phyloP scores from a whole-genome alignment of 2,329 filamentous ascomycete species.

The Magnaporthiopsis incrustans region DNA sequence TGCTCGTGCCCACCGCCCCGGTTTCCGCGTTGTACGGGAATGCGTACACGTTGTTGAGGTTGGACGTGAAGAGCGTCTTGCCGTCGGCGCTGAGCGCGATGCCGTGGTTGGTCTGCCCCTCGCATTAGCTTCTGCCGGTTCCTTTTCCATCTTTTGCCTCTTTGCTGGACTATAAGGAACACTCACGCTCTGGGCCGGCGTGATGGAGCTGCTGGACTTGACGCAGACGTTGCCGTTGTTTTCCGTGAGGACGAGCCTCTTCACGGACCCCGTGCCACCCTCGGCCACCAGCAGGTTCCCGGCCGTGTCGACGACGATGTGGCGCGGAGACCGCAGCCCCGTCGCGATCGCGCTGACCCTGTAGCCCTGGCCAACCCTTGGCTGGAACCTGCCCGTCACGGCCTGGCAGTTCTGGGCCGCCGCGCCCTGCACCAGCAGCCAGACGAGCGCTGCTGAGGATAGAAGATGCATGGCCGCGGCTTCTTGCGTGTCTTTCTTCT shows the following conservation, averaged over 20 bases:
- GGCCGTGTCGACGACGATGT: constrained; percentile 10
- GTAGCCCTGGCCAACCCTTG: constrained; percentile 15
- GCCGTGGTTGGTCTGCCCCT: constrained; percentile 33
- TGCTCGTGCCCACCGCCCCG: constrained; percentile 32
- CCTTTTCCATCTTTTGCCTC: too few species aligned
- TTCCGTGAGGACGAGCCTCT: constrained; percentile 31
- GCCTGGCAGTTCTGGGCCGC: constrained; percentile 11
- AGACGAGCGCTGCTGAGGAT: constrained; percentile 3
- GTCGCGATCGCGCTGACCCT: constrained; percentile 13
- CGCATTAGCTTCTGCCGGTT: too few species aligned
- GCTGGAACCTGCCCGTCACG: constrained; percentile 13
- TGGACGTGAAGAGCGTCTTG: constrained; percentile 43
- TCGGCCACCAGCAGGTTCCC: constrained; percentile 7
- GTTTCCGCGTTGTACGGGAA: constrained; percentile 50
- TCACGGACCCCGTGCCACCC: constrained; percentile 17
- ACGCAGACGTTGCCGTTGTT: constrained; percentile 29
- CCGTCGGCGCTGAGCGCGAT: constrained; percentile 38
- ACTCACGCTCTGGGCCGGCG: constrained; percentile 8
- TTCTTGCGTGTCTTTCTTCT: neutral
- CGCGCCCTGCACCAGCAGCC: constrained; percentile 8
- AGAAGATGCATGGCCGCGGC: neutral
- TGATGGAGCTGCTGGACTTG: constrained; percentile 24
- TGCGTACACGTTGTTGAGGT: constrained; percentile 42
- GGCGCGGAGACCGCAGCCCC: constrained; percentile 13
- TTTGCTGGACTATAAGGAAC: too few species aligned